Evolutionary conservation across 1,284 basidiomycete species (phyloP).

Genomic region (Veloboletus limbatus): DNA sequence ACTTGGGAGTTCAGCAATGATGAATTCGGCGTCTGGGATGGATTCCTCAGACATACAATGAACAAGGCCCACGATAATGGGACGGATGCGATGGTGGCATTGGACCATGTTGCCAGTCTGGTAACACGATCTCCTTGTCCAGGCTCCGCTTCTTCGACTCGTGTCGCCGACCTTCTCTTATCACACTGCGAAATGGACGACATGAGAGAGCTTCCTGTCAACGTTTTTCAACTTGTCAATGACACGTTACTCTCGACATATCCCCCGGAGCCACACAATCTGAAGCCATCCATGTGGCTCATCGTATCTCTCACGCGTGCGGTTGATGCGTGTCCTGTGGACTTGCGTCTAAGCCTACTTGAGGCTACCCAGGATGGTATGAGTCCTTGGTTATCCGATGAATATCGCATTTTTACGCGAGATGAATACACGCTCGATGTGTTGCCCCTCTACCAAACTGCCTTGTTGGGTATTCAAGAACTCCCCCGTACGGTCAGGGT

Average conservation of each 20-base stretch:
- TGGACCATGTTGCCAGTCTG: slow-evolving; percentile 51
- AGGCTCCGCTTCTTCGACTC: slow-evolving; percentile 42
- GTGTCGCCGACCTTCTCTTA: slow-evolving; percentile 59
- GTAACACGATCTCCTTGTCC: slow-evolving; percentile 47
- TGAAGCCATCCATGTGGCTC: slow-evolving; percentile 58
- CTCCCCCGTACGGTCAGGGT: slow-evolving; percentile 39
- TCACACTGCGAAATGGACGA: slow-evolving; percentile 50
- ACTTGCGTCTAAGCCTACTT: slow-evolving; percentile 45
- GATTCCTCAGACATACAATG: slow-evolving; percentile 48
- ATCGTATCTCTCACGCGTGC: slow-evolving; percentile 50
- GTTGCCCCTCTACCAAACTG: slow-evolving; percentile 56
- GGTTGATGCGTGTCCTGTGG: slow-evolving; percentile 52
- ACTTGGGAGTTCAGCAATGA: slow-evolving; percentile 54
- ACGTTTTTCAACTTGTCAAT: slow-evolving; percentile 55
- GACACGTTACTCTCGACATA: slow-evolving; percentile 60
- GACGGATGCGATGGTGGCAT: slow-evolving; percentile 46
- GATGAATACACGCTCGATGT: slow-evolving; percentile 61
- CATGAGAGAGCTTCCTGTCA: slow-evolving; percentile 45
- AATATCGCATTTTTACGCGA: slow-evolving; percentile 44
- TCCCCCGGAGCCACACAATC: slow-evolving; percentile 56
- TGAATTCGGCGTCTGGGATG: slow-evolving; percentile 58
- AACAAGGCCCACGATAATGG: slow-evolving; percentile 59
- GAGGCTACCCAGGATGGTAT: slow-evolving; percentile 53
- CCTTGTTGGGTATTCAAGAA: slow-evolving; percentile 47
- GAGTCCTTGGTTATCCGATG: slow-evolving; percentile 62